A percentile compares a stretch with the other conserved stretches of the same genome.
These are phyloP conservation scores for Kluyveromyces aestuarii DNA, from an alignment of 805 yeast species.

Conservation along the genomic window DNA sequence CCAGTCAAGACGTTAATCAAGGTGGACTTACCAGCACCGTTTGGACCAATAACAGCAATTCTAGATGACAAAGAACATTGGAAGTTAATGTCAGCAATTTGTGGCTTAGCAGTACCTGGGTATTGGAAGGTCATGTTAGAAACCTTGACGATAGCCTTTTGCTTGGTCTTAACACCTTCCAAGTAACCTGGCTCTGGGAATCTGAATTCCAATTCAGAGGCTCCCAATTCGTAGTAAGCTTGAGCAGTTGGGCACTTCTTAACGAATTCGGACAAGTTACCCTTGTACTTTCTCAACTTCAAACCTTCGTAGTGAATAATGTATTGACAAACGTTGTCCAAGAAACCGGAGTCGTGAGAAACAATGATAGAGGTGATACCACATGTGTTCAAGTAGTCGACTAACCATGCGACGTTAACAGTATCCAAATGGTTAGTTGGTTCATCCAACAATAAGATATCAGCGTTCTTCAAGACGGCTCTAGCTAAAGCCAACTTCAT, in stretches of 20 bases:
- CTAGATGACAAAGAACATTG: constrained; percentile 98
- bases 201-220: constrained; percentile 90
- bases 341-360: constrained; percentile 99
- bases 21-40: constrained; percentile 99
- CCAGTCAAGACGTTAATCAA: constrained; percentile 98
- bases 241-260: constrained; percentile 98
- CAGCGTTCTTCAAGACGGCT: constrained; percentile 98
- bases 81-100: constrained; percentile 84
- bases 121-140: constrained; percentile 97
- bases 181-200: constrained; percentile 99
- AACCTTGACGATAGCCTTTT: constrained; percentile 98
- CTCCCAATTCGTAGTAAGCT: constrained; percentile 97
- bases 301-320: constrained; percentile 99
- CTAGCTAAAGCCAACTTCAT: constrained; percentile 99
- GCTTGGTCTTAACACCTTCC: constrained; percentile 99
- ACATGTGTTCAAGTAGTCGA: constrained; percentile 97
- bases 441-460: constrained; percentile 95
- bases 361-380: constrained; percentile 97
- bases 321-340: constrained; percentile 95
- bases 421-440: constrained; percentile 99
- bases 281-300: constrained; percentile 99
- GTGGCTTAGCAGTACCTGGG: constrained; percentile 98
- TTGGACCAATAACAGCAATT: constrained; percentile 99
- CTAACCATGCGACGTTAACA: constrained; percentile 99
- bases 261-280: constrained; percentile 98